A percentile compares a stretch with the other conserved stretches of the same genome.
Conservation (phyloP, 306 rosid genomes). For the Canavalia gladiata region DNA sequence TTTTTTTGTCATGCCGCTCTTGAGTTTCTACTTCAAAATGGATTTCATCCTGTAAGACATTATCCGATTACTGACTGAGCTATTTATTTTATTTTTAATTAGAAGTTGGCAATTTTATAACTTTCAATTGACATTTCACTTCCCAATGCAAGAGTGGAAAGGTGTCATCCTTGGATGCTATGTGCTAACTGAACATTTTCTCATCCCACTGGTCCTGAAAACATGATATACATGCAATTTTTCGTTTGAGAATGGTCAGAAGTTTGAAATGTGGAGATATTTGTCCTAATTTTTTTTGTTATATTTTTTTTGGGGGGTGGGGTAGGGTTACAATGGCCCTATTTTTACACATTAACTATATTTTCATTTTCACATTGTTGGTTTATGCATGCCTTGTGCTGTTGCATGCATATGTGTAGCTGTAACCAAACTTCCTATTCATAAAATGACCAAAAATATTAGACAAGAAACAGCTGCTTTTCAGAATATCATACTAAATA, state of each 20-base stretch:
- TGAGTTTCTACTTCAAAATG: slow-evolving; percentile 84
- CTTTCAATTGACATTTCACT: slow-evolving; percentile 25
- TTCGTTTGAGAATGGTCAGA: slow-evolving; percentile 28
- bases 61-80: slow-evolving; percentile 23
- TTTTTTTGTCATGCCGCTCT: slow-evolving; percentile 97
- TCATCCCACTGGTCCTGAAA: slow-evolving; percentile 32
- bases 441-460: slow-evolving; percentile 18
- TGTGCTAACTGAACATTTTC: slow-evolving; percentile 17
- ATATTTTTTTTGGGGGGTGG: not conserved
- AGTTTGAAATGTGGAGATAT: not conserved
- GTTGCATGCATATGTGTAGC: slow-evolving; percentile 20
- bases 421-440: slow-evolving; percentile 14
- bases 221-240: not conserved
- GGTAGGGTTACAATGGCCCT: not conserved
- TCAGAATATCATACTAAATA: slow-evolving; percentile 31
- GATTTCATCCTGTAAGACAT: slow-evolving; percentile 90
- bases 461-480: slow-evolving; percentile 10
- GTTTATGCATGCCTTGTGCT: not conserved
- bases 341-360: slow-evolving; percentile 20
- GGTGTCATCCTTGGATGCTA: not conserved
- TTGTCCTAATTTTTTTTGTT: too few species aligned
- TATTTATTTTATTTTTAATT: slow-evolving; percentile 29
- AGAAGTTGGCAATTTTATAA: not conserved
- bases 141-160: slow-evolving; percentile 10
- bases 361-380: not conserved